Evolutionary conservation across 2,329 filamentous ascomycete genomes (phyloP).

Genomic region (Hypoxylon sp.): DNA sequence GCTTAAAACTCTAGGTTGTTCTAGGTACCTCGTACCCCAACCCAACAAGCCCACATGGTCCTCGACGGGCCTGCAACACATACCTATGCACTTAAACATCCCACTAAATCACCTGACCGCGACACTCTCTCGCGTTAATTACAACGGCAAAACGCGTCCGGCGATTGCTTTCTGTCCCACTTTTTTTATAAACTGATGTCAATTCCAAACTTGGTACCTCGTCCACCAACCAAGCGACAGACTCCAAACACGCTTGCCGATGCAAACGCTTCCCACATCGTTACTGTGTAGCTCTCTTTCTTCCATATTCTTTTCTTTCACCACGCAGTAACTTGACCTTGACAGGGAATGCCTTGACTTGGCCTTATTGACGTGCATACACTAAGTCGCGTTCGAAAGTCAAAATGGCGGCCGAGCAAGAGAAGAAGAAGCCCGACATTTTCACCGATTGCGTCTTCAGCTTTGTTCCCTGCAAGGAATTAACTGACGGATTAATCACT

Average conservation of each 20-base stretch:
- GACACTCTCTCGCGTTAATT: constrained; percentile 43
- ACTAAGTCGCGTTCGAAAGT: constrained; percentile 20
- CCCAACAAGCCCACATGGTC: neutral
- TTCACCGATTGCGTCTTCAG: constrained; percentile 49
- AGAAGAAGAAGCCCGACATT: constrained; percentile 34
- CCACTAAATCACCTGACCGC: constrained; percentile 39
- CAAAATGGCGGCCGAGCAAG: constrained; percentile 49
- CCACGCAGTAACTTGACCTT: neutral
- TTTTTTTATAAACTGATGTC: constrained; percentile 35
- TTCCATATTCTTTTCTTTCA: neutral
- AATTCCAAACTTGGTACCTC: constrained; percentile 15
- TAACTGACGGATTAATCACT: constrained; percentile 42
- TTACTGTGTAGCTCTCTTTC: neutral
- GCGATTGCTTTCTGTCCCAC: constrained; percentile 34
- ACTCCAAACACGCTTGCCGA: constrained; percentile 7
- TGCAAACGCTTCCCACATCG: constrained; percentile 5
- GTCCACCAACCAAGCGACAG: constrained; percentile 13
- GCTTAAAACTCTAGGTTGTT: no score
- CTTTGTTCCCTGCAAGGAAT: constrained; percentile 47
- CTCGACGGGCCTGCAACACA: neutral
- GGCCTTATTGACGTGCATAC: constrained; percentile 3
- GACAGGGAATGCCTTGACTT: constrained; percentile 24
- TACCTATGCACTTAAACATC: constrained; percentile 17
- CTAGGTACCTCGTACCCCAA: neutral
- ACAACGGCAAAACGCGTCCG: constrained; percentile 39